A percentile compares a stretch with the other conserved stretches of the same genome.
Conservation (phyloP, 2,329 filamentous ascomycete genomes). For the Ascochyta fabae region DNA sequence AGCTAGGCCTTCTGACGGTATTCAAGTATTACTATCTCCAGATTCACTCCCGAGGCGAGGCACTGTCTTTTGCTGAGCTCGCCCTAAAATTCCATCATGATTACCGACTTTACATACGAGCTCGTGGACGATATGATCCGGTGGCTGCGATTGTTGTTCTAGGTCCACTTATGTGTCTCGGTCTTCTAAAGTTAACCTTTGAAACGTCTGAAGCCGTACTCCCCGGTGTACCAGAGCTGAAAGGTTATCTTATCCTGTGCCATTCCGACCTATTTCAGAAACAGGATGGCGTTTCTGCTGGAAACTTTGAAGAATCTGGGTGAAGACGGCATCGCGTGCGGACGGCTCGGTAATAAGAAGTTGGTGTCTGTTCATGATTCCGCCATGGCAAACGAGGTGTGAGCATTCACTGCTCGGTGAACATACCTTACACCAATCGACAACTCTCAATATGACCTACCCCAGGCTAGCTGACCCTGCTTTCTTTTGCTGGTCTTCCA, state of each 20-base stretch:
- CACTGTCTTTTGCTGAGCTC: no score
- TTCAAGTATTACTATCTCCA: no score
- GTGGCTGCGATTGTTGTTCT: not conserved
- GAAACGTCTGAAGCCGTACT: not conserved
- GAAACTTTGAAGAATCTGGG: not conserved
- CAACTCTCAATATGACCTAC: not conserved
- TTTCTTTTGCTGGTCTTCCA: constrained; percentile 10
- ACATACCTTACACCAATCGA: not conserved
- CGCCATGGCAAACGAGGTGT: constrained; percentile 3
- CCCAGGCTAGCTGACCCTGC: not conserved
- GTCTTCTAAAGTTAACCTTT: not conserved
- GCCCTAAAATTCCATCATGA: not conserved
- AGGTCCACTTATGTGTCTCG: not conserved
- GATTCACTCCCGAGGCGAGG: no score
- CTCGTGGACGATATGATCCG: not conserved
- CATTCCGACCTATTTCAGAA: constrained; percentile 9
- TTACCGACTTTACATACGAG: not conserved
- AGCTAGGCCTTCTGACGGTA: no score
- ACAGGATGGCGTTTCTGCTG: constrained; percentile 8
- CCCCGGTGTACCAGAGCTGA: constrained; percentile 1
- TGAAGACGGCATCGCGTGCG: constrained; percentile 9
- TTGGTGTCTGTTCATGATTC: constrained; percentile 11
- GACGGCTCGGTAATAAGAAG: constrained; percentile 5
- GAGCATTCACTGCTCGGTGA: constrained; percentile 3
- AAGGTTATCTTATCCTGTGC: constrained; percentile 6